Base-by-base conservation (phyloP, 306 rosid species). In the Cucurbita maxima region DNA sequence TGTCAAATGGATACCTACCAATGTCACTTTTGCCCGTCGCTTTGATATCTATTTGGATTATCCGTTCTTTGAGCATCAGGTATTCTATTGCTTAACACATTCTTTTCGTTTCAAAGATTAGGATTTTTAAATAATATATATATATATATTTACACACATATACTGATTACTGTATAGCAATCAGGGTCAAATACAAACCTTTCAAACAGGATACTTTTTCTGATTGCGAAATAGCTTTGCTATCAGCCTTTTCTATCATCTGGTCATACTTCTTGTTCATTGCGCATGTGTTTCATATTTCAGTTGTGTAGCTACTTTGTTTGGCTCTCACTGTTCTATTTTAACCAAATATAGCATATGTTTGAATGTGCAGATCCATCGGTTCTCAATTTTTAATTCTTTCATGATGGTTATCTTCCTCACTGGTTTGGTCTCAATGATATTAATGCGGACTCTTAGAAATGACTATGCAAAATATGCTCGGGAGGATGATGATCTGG, bases 351-450 rank as follows among this genome's bases (percentile, higher is more conserved):
- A 34, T 20, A 18, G 62, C 69, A 19, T 57, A 40, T 76, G 55
- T 71, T 53, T 76, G 75, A 69, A 22, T 70, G 40, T 82, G 79
- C 90, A 93, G 98, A 93, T 93, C 76, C 98, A 93, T 78, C 90
- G 98, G 98, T 93, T 90, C 91, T 93, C 98, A 74, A 93, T 93
- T 83, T 93, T 90, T 75, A 93, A 93, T 82, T 93, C 97, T 11
- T 93, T 93, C 84, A 93, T 93, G 98, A 93, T 93, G 98, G 98
- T 93, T 84, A 93, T 93, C 78, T 93, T 93, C 87, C 96, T 93
- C 38, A 93, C 98, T 84, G 98, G 98, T 70, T 83, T 93, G 92
- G 98, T 93, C 76, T 93, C 98, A 52, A 93, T 93, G 98, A 93
- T 93, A 82, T 85, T 93, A 71, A 93, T 93, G 98, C 90, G 98